Conservation (phyloP, 345 rosid species). For the Lagerstroemia speciosa region DNA sequence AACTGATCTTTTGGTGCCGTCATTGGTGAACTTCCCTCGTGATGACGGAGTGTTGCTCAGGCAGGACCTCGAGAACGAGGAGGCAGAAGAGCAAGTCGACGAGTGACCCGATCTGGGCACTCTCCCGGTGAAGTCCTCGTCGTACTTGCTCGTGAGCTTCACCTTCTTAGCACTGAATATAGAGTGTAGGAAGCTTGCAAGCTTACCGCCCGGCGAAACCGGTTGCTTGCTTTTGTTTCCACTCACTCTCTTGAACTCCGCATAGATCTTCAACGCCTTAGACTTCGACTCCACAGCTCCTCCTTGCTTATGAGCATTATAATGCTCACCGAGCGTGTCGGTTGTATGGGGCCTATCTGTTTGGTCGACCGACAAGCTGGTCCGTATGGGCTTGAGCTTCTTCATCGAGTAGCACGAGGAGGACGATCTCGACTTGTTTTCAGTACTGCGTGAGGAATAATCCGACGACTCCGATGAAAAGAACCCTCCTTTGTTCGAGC, state of each 20-base stretch:
- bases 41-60: constrained; percentile 67
- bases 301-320: constrained; percentile 12
- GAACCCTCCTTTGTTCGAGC: constrained; percentile 42
- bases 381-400: constrained; percentile 53
- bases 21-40: constrained; percentile 26
- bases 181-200: constrained; percentile 73
- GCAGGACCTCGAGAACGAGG: constrained; percentile 87
- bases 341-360: background rate
- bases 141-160: constrained; percentile 19
- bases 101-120: constrained; percentile 4
- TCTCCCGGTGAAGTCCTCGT: background rate
- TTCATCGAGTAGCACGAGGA: constrained; percentile 20
- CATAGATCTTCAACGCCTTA: constrained; percentile 73
- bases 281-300: constrained; percentile 61
- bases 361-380: constrained; percentile 19
- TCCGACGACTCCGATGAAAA: constrained; percentile 84
- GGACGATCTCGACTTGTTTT: constrained; percentile 13
- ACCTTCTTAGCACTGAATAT: constrained; percentile 60
- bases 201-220: constrained; percentile 74
- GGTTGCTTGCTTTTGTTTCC: constrained; percentile 67
- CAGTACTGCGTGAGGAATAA: constrained; percentile 21
- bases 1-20: constrained; percentile 52
- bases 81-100: constrained; percentile 68
- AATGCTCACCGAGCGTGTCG: background rate
- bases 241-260: constrained; percentile 62